Base-by-base conservation (phyloP, 164 flowering plant species). In the Annona squamosa region DNA sequence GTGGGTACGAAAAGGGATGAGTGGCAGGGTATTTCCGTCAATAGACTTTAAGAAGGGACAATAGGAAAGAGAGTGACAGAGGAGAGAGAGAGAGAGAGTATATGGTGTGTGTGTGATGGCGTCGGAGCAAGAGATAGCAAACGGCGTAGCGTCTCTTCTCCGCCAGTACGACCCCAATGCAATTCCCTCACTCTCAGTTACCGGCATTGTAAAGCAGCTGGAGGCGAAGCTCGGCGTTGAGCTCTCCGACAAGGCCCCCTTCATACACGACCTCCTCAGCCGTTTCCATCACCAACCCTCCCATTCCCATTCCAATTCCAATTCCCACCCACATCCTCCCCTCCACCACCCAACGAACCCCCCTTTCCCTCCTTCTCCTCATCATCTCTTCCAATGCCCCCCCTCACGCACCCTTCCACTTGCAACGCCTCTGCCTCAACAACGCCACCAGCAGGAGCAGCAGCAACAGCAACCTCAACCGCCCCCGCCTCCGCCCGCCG, bases 51-150 rank as follows among this genome's bases (percentile, higher is more conserved):
- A 26, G 37, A 26, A 70, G 10, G 13, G 63, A 18, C 45, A 56
- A 1, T 37, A n/a, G 43, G 72, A 13, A 12, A n/a, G 56, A 19
- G 64, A 62, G 48, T 61, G 73, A 72, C 46, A 64, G 74, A 41
- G 42, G 63, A 48, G 59, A 63, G 45, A 52, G 46, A 26, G 52
- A 19, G 73, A 71, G 73, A 70, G 72, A 70, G 46, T 26, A 63
- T n/a, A 17, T 26, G 62, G 9, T 16, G 68, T 45, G 63, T 3
- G 37, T 59, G 62, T 37, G 67, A 87, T 86, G 90, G 90, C 75
- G 80, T 78, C 89, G 71, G 97, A 91, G 84, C 89, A 87, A 74
- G 87, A 88, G 45, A 82, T 91, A 71, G 88, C 88, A 17, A 76
- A 84, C 75, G 91, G 82, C 0, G 80, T 89, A 57, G 88, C 83